Base-by-base conservation (phyloP, 352 stramenopile species). In the Pseudoperonospora humuli region DNA sequence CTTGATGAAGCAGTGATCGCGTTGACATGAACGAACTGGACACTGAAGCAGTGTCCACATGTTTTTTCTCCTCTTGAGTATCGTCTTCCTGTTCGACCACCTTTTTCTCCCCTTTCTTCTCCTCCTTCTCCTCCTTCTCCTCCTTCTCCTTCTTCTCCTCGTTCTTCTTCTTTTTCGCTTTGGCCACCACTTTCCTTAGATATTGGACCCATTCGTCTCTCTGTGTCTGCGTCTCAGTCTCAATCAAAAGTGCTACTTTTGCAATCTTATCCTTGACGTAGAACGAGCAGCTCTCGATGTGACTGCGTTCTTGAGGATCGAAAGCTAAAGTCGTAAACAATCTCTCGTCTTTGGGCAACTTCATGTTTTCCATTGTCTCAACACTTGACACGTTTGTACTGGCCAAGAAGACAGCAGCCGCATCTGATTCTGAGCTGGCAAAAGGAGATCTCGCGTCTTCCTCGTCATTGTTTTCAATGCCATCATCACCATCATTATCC, bases 251-350 rank as follows among this genome's bases (percentile, higher is more conserved):
- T 3, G 50, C 49, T 7, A 59, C 9, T 0, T 45, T 36, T 13
- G 45, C 47, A 2, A 2, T 13, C 3, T 59, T 45, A 20, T 78
- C 61, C 24, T 81, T 58, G 26, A 81, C 57, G 33, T 76, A 81
- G 36, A 81, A 74, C 4, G 39, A 61, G 33, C 69, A 66, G 24
- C 27, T 59, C 25, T 76, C 63, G n/a, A 80, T 53, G 28, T 46
- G 44, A 7, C 42, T 33, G 7, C 54, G 42, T 21, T 68, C 56
- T 15, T 51, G 41, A 17, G 65, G 51, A 13, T 49, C 50, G 4
- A 52, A 26, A 10, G 15, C 27, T 17, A 44, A 45, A 17, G 2
- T 34, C 14, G 25, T 29, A 24, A 64, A 53, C n/a, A 34, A n/a
- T n/a, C n/a, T n/a, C n/a, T n/a, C 23, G 11, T 39, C 36, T 5